Percentiles rank a stretch among this genome's conserved stretches.
phyloP scores from a whole-genome alignment of 2,329 filamentous ascomycete species.

The Pezizomycotina sp. region DNA sequence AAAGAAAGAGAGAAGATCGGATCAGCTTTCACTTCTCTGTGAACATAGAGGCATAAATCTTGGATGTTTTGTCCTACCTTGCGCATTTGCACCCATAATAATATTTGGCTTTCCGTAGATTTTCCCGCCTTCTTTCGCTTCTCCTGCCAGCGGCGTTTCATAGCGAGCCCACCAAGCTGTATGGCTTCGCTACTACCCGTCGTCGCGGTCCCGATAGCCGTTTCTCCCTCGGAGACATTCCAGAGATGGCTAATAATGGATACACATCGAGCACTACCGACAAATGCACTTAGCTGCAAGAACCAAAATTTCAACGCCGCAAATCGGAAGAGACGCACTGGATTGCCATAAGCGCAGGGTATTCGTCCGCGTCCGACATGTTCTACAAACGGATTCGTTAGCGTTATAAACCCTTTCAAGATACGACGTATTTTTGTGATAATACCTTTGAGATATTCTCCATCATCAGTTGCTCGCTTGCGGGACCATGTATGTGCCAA shows the following conservation, averaged over 20 bases:
- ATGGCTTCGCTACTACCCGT: constrained; percentile 58
- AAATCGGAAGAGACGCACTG: constrained; percentile 5
- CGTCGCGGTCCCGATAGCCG: constrained; percentile 51
- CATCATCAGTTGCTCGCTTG: constrained; percentile 46
- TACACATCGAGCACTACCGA: constrained; percentile 44
- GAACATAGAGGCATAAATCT: no score
- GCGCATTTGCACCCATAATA: constrained; percentile 56
- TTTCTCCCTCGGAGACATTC: constrained; percentile 44
- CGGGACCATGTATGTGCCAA: constrained; percentile 55
- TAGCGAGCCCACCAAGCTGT: constrained; percentile 51
- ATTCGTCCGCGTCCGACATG: constrained; percentile 53
- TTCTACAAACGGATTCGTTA: no score
- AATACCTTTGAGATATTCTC: constrained; percentile 53
- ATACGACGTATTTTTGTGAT: no score
- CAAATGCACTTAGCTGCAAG: background rate
- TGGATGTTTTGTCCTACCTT: no score
- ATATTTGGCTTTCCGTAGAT: constrained; percentile 51
- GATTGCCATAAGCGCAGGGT: constrained; percentile 36
- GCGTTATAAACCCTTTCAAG: no score
- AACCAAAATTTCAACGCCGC: background rate
- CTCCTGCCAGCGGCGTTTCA: constrained; percentile 61
- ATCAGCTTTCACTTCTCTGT: no score
- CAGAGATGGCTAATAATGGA: constrained; percentile 52
- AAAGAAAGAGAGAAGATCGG: no score
- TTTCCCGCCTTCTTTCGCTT: constrained; percentile 43